Percentiles rank a stretch among this genome's conserved stretches.
These are phyloP conservation scores for Amanita molliuscula DNA, from an alignment of 768 basidiomycete species.

Conservation along the genomic window DNA sequence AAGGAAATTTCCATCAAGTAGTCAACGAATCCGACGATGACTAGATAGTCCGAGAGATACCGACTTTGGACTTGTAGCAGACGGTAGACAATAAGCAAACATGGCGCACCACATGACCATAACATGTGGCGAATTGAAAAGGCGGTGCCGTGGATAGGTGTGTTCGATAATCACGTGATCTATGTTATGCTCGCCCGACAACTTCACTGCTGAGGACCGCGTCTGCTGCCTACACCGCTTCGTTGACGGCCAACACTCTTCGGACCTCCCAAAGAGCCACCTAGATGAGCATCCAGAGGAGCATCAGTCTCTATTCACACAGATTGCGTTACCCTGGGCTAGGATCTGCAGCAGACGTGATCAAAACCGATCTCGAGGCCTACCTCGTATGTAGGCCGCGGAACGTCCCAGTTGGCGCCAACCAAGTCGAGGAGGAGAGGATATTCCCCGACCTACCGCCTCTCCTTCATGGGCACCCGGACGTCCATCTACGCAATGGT, in stretches of 20 bases:
- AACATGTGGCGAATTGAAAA: neutral
- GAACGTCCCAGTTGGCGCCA: neutral
- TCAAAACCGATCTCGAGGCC: neutral
- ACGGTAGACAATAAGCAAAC: neutral
- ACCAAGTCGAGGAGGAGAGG: neutral
- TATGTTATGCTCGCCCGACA: neutral
- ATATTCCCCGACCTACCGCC: conserved; percentile 46
- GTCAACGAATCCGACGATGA: neutral
- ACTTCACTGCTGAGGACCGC: neutral
- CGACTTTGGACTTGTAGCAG: neutral
- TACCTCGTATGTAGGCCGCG: neutral
- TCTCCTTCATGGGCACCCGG: conserved; percentile 57
- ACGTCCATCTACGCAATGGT: conserved; percentile 67
- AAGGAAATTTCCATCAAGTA: neutral
- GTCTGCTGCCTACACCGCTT: neutral
- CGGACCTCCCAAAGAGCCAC: neutral
- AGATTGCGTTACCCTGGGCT: neutral
- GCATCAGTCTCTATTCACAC: neutral
- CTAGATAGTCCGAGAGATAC: neutral
- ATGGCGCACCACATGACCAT: neutral
- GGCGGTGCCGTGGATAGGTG: neutral
- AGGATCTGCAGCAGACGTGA: conserved; percentile 1
- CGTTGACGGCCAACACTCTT: neutral
- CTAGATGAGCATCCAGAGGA: neutral
- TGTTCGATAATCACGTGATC: neutral